Base-by-base conservation (phyloP, 2,329 filamentous ascomycete genomes). In the Apiospora pterosperma region DNA sequence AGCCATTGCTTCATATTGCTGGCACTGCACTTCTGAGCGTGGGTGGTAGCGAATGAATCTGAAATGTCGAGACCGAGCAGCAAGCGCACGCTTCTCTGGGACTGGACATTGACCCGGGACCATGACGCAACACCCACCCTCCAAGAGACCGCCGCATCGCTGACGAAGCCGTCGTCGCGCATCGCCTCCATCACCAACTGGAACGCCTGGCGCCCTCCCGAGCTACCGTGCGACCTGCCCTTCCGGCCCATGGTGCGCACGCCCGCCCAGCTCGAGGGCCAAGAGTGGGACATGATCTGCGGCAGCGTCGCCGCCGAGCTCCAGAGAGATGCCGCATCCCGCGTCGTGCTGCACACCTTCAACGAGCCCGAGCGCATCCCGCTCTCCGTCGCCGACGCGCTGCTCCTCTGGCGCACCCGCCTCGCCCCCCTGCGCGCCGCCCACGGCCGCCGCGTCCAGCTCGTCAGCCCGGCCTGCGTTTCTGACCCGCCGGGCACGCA, bases 241-340 rank as follows among this genome's bases (percentile, higher is more conserved):
- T 76, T 69, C 77, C 82, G 85, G 8, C 80, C 80, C 25, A 81
- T 79, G 75, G 75, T 81, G 36, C 80, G 78, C 62, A 74, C 76
- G 36, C 70, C 75, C 28, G 74, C 73, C 23, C 75, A 77, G 65
- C 74, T 78, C 25, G 69, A 69, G 38, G 74, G 77, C 59, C 72
- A 77, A 36, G 78, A 80, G 48, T 82, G 79, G 78, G 65, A 69
- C 16, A 65, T 62, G 59, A 64, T 70, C 59, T 52, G 63, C 62
- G 72, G 67, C 41, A 52, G 44, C 44, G n/a, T 52, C 44, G 44
- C 69, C 75, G 65, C 63, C 69, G 31, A 71, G 69, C 64, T 75
- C 14, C 65, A 70, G 4, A 66, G 68, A 5, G 67, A 52, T 14
- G 5, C 44, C 1, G 12, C 2, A 3, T 3, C 44, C 4, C 25